phyloP scores from a whole-genome alignment of 768 basidiomycete genomes.

The Daedaleopsis sinensis region DNA sequence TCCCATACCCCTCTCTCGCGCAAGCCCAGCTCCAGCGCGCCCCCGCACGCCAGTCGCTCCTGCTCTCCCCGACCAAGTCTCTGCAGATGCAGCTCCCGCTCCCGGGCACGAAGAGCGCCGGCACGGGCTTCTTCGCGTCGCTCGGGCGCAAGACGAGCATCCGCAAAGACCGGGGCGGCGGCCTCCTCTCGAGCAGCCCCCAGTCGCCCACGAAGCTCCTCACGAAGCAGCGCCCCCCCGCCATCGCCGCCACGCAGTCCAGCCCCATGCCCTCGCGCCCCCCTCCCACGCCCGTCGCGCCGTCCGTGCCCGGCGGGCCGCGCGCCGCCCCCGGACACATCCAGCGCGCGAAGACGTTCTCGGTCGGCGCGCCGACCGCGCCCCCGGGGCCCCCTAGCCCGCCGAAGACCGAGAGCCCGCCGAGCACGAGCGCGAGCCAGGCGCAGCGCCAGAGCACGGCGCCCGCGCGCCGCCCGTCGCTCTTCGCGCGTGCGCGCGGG shows the following conservation, averaged over 20 bases:
- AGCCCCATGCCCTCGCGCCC: conserved; percentile 36
- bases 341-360: conserved; percentile 69
- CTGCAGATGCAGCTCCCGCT: conserved; percentile 28
- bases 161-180: conserved; percentile 36
- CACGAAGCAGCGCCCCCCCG: conserved; percentile 39
- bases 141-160: conserved; percentile 72
- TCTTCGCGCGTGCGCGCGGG: conserved; percentile 30
- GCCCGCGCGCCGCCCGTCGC: conserved; percentile 29
- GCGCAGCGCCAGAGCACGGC: conserved; percentile 36
- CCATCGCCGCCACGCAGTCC: conserved; percentile 26
- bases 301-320: conserved; percentile 73
- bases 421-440: conserved; percentile 9
- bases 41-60: conserved; percentile 38
- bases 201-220: conserved; percentile 39
- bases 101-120: conserved; percentile 44
- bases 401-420: background rate
- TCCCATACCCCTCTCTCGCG: conserved; percentile 79
- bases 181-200: conserved; percentile 19
- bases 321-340: conserved; percentile 65
- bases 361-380: conserved; percentile 33
- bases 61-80: conserved; percentile 36
- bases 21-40: conserved; percentile 36
- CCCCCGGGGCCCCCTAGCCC: conserved; percentile 24
- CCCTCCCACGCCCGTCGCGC: conserved; percentile 41
- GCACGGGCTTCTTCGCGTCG: conserved; percentile 68